phyloP scores from a whole-genome alignment of 2,329 filamentous ascomycete species.

The Ophiobolus disseminans region DNA sequence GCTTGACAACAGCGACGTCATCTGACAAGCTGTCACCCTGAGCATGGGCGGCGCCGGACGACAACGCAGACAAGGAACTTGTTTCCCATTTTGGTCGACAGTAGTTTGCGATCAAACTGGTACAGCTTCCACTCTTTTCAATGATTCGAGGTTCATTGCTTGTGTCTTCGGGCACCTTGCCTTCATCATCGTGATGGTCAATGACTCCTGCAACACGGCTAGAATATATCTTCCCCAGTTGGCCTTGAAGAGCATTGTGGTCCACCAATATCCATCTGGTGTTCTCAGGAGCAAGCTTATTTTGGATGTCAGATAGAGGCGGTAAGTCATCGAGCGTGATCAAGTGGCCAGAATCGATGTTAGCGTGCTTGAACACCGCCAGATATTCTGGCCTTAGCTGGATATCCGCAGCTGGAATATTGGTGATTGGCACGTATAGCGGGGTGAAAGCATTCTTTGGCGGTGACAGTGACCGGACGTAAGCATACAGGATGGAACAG shows the following conservation, averaged over 20 bases:
- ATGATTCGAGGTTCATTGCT: conserved; percentile 66
- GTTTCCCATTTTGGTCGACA: conserved; percentile 65
- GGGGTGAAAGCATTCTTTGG: conserved; percentile 53
- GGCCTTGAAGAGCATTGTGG: conserved; percentile 75
- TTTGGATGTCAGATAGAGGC: conserved; percentile 58
- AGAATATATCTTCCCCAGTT: conserved; percentile 62
- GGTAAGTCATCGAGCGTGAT: conserved; percentile 69
- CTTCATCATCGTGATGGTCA: conserved; percentile 82
- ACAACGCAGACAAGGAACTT: conserved; percentile 52
- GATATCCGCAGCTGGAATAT: conserved; percentile 73
- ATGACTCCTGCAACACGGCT: conserved; percentile 68
- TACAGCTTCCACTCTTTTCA: conserved; percentile 73
- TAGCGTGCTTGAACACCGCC: conserved; percentile 68
- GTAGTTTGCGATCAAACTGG: conserved; percentile 71
- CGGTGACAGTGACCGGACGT: conserved; percentile 69
- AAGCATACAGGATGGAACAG: conserved; percentile 75
- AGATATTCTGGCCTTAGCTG: conserved; percentile 75
- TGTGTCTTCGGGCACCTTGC: conserved; percentile 56
- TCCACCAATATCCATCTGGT: conserved; percentile 79
- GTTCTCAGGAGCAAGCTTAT: conserved; percentile 58
- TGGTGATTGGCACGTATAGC: conserved; percentile 75
- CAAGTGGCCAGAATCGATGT: conserved; percentile 66
- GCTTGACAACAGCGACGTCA: conserved; percentile 43
- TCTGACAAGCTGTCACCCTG: conserved; percentile 49
- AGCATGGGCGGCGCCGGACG: conserved; percentile 47